Percentiles rank a stretch among this genome's conserved stretches.
Conservation (phyloP, 169 alveolate species). For the Theileria parva region DNA sequence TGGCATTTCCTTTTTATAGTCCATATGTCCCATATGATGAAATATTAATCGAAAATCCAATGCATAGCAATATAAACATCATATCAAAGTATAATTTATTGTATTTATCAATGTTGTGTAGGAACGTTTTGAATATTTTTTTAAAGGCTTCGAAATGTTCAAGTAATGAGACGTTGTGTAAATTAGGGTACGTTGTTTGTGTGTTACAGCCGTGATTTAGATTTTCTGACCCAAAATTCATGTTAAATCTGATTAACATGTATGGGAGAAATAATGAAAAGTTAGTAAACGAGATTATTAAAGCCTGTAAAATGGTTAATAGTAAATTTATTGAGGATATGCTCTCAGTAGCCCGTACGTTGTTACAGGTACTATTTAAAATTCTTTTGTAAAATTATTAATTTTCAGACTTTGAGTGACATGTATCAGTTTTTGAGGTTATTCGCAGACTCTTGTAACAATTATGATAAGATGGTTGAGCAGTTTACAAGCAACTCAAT, state of each 20-base stretch:
- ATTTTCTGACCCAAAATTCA: constrained; percentile 30
- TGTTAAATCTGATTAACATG: constrained; percentile 35
- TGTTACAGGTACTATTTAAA: constrained; percentile 24
- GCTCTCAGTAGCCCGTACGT: constrained; percentile 4
- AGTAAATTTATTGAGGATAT: constrained; percentile 14
- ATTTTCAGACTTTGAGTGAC: background rate
- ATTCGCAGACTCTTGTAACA: background rate
- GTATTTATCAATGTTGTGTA: background rate
- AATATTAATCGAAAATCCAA: background rate
- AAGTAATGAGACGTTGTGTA: constrained; percentile 12
- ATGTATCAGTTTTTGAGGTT: background rate
- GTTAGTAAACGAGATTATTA: background rate
- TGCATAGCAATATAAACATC: constrained; percentile 23
- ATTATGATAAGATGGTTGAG: background rate
- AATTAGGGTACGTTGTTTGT: constrained; percentile 22
- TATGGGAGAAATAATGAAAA: constrained; percentile 56
- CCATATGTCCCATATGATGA: constrained; percentile 51
- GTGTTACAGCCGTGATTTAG: background rate
- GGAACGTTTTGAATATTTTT: constrained; percentile 36
- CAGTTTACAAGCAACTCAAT: background rate
- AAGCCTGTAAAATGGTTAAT: constrained; percentile 13
- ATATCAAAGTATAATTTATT: constrained; percentile 12
- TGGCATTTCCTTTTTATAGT: constrained; percentile 43
- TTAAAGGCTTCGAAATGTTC: constrained; percentile 15
- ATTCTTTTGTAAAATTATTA: background rate